Conservation (phyloP, 2,329 filamentous ascomycete genomes). For the Fusarium newnesense region DNA sequence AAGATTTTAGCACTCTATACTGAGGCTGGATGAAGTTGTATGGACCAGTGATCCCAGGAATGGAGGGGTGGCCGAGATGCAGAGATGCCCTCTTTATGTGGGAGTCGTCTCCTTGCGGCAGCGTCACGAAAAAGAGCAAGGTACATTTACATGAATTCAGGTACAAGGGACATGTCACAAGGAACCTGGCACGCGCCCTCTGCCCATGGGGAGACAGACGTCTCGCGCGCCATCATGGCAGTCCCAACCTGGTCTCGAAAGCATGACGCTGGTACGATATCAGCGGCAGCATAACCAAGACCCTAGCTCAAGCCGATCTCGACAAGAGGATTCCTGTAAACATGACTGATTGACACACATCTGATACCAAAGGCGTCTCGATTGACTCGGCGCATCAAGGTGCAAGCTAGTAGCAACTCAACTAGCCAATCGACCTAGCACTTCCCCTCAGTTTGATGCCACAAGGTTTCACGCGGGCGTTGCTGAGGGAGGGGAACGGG, state of each 20-base stretch:
- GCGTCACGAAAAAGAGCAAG: constrained; percentile 26
- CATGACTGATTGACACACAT: constrained; percentile 30
- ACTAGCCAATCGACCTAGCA: constrained; percentile 29
- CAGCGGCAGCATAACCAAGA: constrained; percentile 1
- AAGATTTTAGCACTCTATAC: neutral
- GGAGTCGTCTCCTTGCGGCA: constrained; percentile 28
- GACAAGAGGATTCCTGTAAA: neutral
- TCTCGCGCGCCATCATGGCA: constrained; percentile 30
- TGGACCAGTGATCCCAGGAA: constrained; percentile 1
- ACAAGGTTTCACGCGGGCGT: constrained; percentile 43
- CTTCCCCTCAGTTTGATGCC: constrained; percentile 39
- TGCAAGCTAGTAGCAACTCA: constrained; percentile 7
- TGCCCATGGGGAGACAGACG: constrained; percentile 29
- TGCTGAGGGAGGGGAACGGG: constrained; percentile 1
- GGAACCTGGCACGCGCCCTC: constrained; percentile 29
- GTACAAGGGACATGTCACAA: constrained; percentile 34
- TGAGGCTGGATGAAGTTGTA: constrained; percentile 4
- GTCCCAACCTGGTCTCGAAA: constrained; percentile 26
- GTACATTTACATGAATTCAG: constrained; percentile 32
- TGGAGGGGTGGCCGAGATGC: constrained; percentile 23
- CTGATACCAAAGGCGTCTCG: constrained; percentile 31
- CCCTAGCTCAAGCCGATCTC: constrained; percentile 13
- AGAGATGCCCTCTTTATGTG: constrained; percentile 42
- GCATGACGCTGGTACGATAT: constrained; percentile 43
- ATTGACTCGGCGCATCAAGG: constrained; percentile 20